Conservation (phyloP, 2,329 filamentous ascomycete species). For the Acephala macrosclerotiorum region DNA sequence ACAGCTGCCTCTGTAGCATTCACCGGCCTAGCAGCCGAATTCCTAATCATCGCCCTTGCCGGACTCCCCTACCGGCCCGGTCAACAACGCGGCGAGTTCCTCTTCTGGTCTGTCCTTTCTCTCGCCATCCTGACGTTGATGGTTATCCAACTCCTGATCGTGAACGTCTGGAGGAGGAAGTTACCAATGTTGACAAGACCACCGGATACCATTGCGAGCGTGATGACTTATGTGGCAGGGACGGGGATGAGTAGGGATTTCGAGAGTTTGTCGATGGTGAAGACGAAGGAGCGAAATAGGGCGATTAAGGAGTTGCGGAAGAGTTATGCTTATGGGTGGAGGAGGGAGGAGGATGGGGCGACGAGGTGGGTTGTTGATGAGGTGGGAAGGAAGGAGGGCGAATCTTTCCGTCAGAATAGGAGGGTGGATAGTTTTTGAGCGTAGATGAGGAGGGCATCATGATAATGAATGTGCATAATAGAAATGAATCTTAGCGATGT, state of each 20-base stretch:
- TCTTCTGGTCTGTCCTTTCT: slow-evolving; percentile 19
- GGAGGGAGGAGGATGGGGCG: slow-evolving; percentile 14
- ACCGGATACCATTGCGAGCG: slow-evolving; percentile 19
- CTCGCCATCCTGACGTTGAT: slow-evolving; percentile 24
- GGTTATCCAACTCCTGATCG: slow-evolving; percentile 15
- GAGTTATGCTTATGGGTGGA: slow-evolving; percentile 24
- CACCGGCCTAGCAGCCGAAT: slow-evolving; percentile 20
- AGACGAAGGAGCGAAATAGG: slow-evolving; percentile 16
- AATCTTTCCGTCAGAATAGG: background rate
- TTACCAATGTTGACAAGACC: slow-evolving; percentile 20
- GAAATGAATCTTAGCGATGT: background rate
- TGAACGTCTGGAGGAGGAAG: slow-evolving; percentile 20
- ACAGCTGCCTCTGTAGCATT: slow-evolving; percentile 23
- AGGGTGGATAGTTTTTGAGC: slow-evolving; percentile 11
- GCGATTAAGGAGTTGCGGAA: slow-evolving; percentile 18
- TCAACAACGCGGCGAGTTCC: slow-evolving; percentile 23
- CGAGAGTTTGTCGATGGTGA: slow-evolving; percentile 12
- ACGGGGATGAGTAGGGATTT: slow-evolving; percentile 23
- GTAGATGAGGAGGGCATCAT: background rate
- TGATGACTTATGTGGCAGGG: slow-evolving; percentile 23
- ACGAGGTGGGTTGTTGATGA: slow-evolving; percentile 25
- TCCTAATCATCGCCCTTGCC: slow-evolving; percentile 23
- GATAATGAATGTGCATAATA: background rate
- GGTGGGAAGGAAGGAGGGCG: slow-evolving; percentile 10
- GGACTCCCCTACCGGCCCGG: slow-evolving; percentile 25